Evolutionary conservation across 192 early-diverging fungal species (phyloP), one percentile per base, ranked within the genome.

Genomic region (Mortierella claussenii): DNA sequence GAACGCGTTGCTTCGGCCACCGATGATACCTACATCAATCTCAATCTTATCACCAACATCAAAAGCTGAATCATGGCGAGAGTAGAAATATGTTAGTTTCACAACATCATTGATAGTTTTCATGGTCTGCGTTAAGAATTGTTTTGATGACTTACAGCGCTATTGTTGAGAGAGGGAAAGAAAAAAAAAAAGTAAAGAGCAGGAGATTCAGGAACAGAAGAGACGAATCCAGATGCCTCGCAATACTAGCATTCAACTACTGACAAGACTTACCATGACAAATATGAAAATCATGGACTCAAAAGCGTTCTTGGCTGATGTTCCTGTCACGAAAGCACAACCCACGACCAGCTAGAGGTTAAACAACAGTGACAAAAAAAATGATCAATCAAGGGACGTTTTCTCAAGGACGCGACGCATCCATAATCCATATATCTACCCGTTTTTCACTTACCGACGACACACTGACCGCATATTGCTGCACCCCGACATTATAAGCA

Each of bases 241-340:
- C n/a, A n/a, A n/a, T n/a, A n/a, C n/a, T n/a, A n/a, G n/a, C n/a
- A n/a, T n/a, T n/a, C n/a, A n/a, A n/a, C n/a, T n/a, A n/a, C n/a
- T n/a, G n/a, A n/a, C n/a, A 56, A 18, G 28, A 34, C 55, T 65
- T 53, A 74, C 70, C 45, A 74, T 65, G 0, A 74, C 70, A 45
- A 74, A 74, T 37, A 74, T 65, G 32, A 74, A 74, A 11, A 74
- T 49, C 70, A 74, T 74, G 12, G 70, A 74, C 40, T 74, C 70
- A 33, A 74, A 74, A 0, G 70, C 70, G 43, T 74, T 74, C 43
- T 65, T 74, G 37, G 70, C 70, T 13, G 70, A 74, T 23, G 70
- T 54, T 53, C 70, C 70, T 46, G 70, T 74, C 3, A 74, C 62
- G 50, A 74, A 74, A 1, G 70, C 70, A 28, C 70, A 50, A 27